Conservation (phyloP, 192 early-diverging fungal genomes). For the Backusella sp. region DNA sequence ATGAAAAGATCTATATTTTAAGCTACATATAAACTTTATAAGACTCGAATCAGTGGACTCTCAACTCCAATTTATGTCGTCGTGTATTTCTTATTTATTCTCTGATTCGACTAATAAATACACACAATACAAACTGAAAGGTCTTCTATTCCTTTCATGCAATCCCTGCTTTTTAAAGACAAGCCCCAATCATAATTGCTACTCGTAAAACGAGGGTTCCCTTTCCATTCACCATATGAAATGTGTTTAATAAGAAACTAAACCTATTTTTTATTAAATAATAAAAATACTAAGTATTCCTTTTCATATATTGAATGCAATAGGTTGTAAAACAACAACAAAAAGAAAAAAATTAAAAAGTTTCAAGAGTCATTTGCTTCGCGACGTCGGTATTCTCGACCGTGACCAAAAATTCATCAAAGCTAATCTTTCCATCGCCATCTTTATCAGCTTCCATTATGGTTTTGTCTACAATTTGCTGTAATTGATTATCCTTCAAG, state of each 20-base stretch:
- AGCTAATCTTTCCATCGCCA: constrained; percentile 93
- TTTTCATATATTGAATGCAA: background rate
- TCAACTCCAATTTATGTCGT: too few species aligned
- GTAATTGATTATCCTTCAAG: constrained; percentile 92
- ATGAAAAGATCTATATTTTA: too few species aligned
- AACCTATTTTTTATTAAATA: background rate
- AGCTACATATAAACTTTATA: too few species aligned
- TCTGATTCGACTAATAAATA: too few species aligned
- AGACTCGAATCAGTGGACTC: too few species aligned
- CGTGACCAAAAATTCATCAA: constrained; percentile 93
- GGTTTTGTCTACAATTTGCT: constrained; percentile 99
- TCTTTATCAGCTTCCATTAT: constrained; percentile 98
- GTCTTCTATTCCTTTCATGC: too few species aligned
- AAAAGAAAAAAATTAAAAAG: constrained; percentile 38
- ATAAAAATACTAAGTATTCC: background rate
- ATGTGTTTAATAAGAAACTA: background rate
- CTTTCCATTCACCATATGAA: background rate
- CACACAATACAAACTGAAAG: too few species aligned
- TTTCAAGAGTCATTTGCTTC: constrained; percentile 92
- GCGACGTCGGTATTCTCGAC: constrained; percentile 97
- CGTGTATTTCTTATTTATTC: too few species aligned
- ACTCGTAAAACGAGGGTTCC: too few species aligned
- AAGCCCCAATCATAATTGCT: too few species aligned
- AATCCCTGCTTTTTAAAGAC: too few species aligned
- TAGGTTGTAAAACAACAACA: background rate